phyloP scores from a whole-genome alignment of 345 rosid species.

The Sapria himalayana region DNA sequence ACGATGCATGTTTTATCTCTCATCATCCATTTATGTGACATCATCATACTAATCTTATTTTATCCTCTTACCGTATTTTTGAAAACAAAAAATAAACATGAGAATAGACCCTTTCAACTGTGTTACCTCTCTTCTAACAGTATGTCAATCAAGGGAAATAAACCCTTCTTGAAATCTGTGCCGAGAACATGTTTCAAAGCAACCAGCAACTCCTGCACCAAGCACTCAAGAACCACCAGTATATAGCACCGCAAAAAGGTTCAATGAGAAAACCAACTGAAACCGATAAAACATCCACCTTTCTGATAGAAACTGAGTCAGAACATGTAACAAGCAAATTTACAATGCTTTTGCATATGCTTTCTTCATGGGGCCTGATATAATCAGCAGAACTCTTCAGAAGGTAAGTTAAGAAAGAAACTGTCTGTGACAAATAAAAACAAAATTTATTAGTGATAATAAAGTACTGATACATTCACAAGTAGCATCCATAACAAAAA shows the following conservation, averaged over 20 bases:
- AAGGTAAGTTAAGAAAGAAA: constrained; percentile 84
- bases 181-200: constrained; percentile 94
- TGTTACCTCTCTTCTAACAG: constrained; percentile 81
- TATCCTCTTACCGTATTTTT: too few relatives aligned
- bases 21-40: too few relatives aligned
- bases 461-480: too few relatives aligned
- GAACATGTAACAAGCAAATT: constrained; percentile 96
- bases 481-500: too few relatives aligned
- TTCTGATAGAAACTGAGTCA: constrained; percentile 85
- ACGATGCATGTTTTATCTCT: too few relatives aligned
- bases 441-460: constrained; percentile 8
- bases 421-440: constrained; percentile 46
- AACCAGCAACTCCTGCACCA: constrained; percentile 77
- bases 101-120: too few relatives aligned
- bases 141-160: constrained; percentile 90
- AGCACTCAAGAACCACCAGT: constrained; percentile 9
- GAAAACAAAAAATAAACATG: too few relatives aligned
- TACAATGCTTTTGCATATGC: constrained; percentile 93
- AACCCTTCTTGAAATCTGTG: constrained; percentile 94
- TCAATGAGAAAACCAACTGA: constrained; percentile 1
- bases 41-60: too few relatives aligned
- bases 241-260: constrained; percentile 3
- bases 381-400: constrained; percentile 92
- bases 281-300: constrained; percentile 25
- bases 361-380: constrained; percentile 91